These are phyloP conservation scores for Soucietia sequanensis DNA, from an alignment of 805 yeast species.

Conservation along the genomic window DNA sequence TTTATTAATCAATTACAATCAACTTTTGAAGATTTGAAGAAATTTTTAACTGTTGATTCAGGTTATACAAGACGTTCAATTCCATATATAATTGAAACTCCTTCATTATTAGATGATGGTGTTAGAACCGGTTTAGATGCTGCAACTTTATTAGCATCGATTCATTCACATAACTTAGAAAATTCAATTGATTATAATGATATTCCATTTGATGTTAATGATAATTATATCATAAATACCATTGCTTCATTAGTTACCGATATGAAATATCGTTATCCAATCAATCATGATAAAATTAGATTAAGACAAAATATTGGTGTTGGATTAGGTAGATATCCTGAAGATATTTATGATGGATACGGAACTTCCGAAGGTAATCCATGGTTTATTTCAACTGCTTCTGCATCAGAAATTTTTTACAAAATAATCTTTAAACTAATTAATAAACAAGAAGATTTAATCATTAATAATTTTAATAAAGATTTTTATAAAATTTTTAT, in stretches of 20 bases:
- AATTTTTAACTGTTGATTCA: conserved; percentile 37
- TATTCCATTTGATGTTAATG: conserved; percentile 64
- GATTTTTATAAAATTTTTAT: conserved; percentile 34
- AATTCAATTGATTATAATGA: conserved; percentile 27
- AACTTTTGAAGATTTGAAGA: conserved; percentile 33
- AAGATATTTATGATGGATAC: conserved; percentile 81
- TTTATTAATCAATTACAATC: conserved; percentile 27
- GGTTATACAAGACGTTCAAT: conserved; percentile 35
- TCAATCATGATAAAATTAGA: conserved; percentile 54
- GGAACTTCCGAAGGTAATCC: conserved; percentile 82
- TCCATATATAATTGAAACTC: conserved; percentile 71
- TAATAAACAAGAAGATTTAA: conserved; percentile 40
- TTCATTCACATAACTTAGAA: conserved; percentile 48
- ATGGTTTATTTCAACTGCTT: conserved; percentile 81
- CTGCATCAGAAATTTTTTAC: conserved; percentile 64
- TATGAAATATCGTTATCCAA: conserved; percentile 75
- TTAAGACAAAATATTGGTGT: conserved; percentile 44
- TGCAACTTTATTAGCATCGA: conserved; percentile 59
- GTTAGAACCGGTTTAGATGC: conserved; percentile 74
- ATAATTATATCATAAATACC: conserved; percentile 59
- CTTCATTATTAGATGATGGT: conserved; percentile 38
- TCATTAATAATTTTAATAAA: conserved; percentile 29
- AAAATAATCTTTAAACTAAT: conserved; percentile 49
- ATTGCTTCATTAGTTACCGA: conserved; percentile 59
- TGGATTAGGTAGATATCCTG: conserved; percentile 90